Evolutionary conservation across 1,284 basidiomycete species (phyloP).

Genomic region (Coniferiporia sulphurascens): DNA sequence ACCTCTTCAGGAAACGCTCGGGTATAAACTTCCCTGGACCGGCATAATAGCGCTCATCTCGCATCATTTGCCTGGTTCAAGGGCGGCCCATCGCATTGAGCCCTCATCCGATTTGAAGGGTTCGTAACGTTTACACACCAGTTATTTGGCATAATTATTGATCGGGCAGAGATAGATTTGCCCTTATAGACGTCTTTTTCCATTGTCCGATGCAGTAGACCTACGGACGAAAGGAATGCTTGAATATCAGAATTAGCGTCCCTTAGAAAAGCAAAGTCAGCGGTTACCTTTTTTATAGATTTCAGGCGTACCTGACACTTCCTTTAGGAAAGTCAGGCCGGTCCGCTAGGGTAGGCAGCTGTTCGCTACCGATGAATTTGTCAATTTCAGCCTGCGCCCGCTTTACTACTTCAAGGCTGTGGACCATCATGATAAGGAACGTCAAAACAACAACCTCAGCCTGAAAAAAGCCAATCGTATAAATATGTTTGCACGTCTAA

Average conservation of each 20-base stretch:
- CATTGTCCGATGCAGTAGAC: constrained; percentile 1
- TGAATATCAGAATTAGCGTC: neutral
- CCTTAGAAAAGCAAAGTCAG: neutral
- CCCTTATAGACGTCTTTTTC: constrained; percentile 11
- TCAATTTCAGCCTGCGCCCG: constrained; percentile 63
- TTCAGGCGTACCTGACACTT: constrained; percentile 56
- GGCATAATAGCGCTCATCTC: neutral
- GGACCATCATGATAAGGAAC: constrained; percentile 50
- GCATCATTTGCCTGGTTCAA: constrained; percentile 4
- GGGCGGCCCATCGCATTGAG: neutral
- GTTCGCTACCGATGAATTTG: constrained; percentile 50
- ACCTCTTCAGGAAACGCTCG: neutral
- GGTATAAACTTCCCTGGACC: constrained; percentile 1
- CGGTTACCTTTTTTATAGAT: neutral
- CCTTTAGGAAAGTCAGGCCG: constrained; percentile 54
- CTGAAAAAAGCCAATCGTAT: constrained; percentile 23
- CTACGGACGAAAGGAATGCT: neutral
- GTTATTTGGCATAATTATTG: constrained; percentile 9
- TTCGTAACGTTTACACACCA: neutral
- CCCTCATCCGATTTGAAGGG: neutral
- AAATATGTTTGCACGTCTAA: neutral
- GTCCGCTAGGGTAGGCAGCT: constrained; percentile 59
- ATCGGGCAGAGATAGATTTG: constrained; percentile 8
- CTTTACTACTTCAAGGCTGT: constrained; percentile 45
- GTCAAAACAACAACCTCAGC: constrained; percentile 46